A percentile compares a stretch with the other conserved stretches of the same genome.
These are phyloP conservation scores for Boletellus ananas DNA, from an alignment of 768 basidiomycete genomes.

Conservation along the genomic window DNA sequence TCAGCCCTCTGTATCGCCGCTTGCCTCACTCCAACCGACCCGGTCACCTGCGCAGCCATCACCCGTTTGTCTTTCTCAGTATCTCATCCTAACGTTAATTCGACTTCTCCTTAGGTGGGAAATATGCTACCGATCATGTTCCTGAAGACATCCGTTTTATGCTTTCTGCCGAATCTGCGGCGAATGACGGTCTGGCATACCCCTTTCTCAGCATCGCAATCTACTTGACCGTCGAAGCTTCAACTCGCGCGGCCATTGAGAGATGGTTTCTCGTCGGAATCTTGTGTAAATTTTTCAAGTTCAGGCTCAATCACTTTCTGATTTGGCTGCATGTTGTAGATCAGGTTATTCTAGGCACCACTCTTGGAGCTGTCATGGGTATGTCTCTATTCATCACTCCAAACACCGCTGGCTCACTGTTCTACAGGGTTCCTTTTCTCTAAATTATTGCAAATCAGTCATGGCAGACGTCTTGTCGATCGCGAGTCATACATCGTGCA, in stretches of 20 bases:
- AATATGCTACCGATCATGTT: constrained; percentile 66
- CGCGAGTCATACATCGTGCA: constrained; percentile 87
- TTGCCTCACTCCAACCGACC: constrained; percentile 92
- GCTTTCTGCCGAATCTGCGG: constrained; percentile 85
- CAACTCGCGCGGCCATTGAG: constrained; percentile 58
- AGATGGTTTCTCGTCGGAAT: constrained; percentile 88
- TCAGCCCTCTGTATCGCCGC: constrained; percentile 85
- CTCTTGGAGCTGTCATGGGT: constrained; percentile 60
- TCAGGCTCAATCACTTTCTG: background rate
- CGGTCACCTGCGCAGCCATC: constrained; percentile 84
- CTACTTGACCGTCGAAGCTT: constrained; percentile 74
- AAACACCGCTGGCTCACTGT: background rate
- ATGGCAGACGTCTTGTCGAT: constrained; percentile 61
- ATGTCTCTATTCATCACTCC: constrained; percentile 5
- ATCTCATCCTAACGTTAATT: background rate
- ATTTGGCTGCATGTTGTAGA: constrained; percentile 41
- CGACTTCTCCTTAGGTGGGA: constrained; percentile 48
- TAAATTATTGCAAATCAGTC: constrained; percentile 66
- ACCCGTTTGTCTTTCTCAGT: constrained; percentile 44
- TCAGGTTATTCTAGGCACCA: constrained; percentile 75
- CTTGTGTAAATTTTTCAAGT: constrained; percentile 44
- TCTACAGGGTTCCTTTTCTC: constrained; percentile 58
- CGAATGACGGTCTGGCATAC: constrained; percentile 95
- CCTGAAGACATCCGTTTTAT: constrained; percentile 74
- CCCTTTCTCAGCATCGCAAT: constrained; percentile 86